Percentiles rank a stretch among this genome's conserved stretches.
phyloP scores from a whole-genome alignment of 2,329 filamentous ascomycete genomes.

The Cordyceps javanica region DNA sequence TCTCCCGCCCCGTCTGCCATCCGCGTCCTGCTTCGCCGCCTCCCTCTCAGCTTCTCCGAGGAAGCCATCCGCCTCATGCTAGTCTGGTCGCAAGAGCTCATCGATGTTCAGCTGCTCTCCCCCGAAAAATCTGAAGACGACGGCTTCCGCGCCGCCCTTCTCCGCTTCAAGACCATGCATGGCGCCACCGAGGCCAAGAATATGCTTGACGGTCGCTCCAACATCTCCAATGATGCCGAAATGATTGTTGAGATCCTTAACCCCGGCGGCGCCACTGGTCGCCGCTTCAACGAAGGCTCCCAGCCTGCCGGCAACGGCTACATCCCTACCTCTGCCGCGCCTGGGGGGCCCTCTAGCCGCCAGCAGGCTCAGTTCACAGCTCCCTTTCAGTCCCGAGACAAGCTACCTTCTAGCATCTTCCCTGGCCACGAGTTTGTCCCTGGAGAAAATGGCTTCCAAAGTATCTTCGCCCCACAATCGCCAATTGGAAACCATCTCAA shows the following conservation, averaged over 20 bases:
- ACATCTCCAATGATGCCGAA: constrained; percentile 42
- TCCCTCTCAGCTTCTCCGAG: constrained; percentile 48
- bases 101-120: constrained; percentile 45
- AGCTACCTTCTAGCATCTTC: constrained; percentile 50
- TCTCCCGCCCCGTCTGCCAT: constrained; percentile 29
- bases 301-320: constrained; percentile 19
- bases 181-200: constrained; percentile 52
- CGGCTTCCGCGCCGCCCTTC: constrained; percentile 44
- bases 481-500: constrained; percentile 62
- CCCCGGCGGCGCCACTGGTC: constrained; percentile 28
- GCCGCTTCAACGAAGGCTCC: constrained; percentile 19
- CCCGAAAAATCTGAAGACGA: constrained; percentile 43
- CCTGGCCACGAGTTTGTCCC: constrained; percentile 50
- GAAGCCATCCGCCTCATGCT: constrained; percentile 51
- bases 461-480: constrained; percentile 66
- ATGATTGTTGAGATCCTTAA: constrained; percentile 54
- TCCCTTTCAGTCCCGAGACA: constrained; percentile 53
- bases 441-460: constrained; percentile 48
- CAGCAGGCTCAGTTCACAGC: constrained; percentile 55
- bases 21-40: constrained; percentile 45
- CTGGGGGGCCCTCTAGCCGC: constrained; percentile 31
- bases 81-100: constrained; percentile 51
- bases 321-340: constrained; percentile 32
- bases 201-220: constrained; percentile 51
- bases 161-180: constrained; percentile 46